Base-by-base conservation (phyloP, 1,139 yeast species). In the Geotrichum klebahnii region DNA sequence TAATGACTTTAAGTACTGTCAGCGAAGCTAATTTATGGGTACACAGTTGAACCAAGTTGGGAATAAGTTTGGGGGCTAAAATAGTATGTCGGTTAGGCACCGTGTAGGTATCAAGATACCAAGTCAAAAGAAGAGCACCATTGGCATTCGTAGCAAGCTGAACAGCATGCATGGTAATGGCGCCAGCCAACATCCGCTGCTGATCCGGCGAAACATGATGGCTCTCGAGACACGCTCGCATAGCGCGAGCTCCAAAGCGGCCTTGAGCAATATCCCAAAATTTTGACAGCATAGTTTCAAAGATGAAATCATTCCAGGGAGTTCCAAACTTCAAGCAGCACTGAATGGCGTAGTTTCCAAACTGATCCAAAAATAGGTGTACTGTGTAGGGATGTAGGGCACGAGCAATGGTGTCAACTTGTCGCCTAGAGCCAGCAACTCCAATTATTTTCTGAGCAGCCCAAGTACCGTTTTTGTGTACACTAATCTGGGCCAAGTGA, bases 381-480 rank as follows among this genome's bases (percentile, higher is more conserved):
- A 85, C 88, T 37, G 95, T 79, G 64, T 84, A 89, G 2, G 96
- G 95, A 56, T 81, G 79, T 54, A 92, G 76, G 34, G 90, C 79
- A 14, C 78, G 75, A 6, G 84, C 82, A 50, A 92, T 85, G 50
- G 83, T 66, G 59, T 75, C 70, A 67, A 79, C 82, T 66, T 90
- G 96, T 55, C 88, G 81, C 33, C 78, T 78, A 1, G 83, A 73
- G 46, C 74, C 72, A 9, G 87, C 82, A 53, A 86, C 82, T 57
- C 82, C 85, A 61, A 92, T 89, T 65, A 92, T 84, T 67, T 92
- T 94, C 67, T 94, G 98, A 26, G 96, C 95, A 1, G 97, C 97
- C 98, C 98, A 92, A 3, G 99, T 92, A 56, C 99, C 99, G 66
- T 94, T 92, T 64, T 92, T 92, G 70, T 92, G 99, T 52, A 88